Evolutionary conservation across 257 asterid genomes (phyloP).

Genomic region (Cinchona pubescens): DNA sequence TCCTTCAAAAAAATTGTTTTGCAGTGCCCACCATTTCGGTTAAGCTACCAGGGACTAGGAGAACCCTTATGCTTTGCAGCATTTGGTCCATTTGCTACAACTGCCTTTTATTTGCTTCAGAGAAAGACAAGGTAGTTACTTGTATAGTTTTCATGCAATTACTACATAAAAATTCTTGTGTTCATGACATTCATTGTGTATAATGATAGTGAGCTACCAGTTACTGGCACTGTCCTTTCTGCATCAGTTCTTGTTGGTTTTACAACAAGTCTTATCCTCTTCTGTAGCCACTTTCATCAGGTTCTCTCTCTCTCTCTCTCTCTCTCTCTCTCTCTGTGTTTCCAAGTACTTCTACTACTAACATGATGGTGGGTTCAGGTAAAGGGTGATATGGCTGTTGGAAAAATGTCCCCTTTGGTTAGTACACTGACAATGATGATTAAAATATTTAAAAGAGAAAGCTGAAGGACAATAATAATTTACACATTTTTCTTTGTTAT

Average conservation of each 20-base stretch:
- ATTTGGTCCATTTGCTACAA: conserved; percentile 87
- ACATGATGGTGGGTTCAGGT: conserved; percentile 41
- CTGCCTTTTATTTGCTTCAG: conserved; percentile 87
- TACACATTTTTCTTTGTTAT: conserved; percentile 11
- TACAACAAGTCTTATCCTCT: conserved; percentile 83
- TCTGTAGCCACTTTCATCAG: conserved; percentile 97
- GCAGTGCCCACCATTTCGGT: conserved; percentile 93
- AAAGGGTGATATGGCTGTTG: conserved; percentile 69
- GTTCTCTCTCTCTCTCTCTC: conserved; percentile 29
- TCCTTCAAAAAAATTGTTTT: conserved; percentile 2
- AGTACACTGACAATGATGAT: conserved; percentile 24
- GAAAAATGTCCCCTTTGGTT: conserved; percentile 75
- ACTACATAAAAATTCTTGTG: neutral
- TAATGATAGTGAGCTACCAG: conserved; percentile 46
- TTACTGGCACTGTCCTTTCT: conserved; percentile 57
- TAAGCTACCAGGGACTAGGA: conserved; percentile 83
- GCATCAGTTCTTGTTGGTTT: conserved; percentile 80
- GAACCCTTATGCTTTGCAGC: conserved; percentile 95
- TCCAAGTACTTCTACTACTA: neutral
- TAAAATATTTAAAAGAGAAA: neutral
- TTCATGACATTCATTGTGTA: conserved; percentile 12
- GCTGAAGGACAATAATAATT: neutral
- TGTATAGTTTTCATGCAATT: neutral
- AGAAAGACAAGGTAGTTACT: conserved; percentile 49
- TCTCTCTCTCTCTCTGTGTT: conserved; percentile 10